A percentile compares a stretch with the other conserved stretches of the same genome.
These are phyloP conservation scores for Metarhizium brunneum DNA, from an alignment of 2,329 filamentous ascomycete genomes.

Conservation along the genomic window DNA sequence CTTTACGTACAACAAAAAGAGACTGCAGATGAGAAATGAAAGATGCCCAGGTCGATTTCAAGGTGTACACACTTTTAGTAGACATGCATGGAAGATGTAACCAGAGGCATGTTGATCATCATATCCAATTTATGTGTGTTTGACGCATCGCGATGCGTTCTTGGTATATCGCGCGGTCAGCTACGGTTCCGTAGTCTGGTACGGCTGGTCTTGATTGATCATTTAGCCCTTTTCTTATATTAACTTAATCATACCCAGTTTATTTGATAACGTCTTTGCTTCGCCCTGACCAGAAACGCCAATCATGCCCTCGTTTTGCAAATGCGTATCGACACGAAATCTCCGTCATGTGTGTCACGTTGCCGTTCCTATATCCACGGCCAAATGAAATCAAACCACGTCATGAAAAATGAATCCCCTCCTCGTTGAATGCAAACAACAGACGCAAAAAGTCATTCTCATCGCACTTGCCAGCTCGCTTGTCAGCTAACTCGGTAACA, in stretches of 20 bases:
- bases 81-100: background rate
- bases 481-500: constrained; percentile 70
- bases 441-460: constrained; percentile 86
- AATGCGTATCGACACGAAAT: background rate
- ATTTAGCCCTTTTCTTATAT: no score
- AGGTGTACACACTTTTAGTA: background rate
- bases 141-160: no score
- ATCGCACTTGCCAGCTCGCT: constrained; percentile 76
- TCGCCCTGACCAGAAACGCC: constrained; percentile 1
- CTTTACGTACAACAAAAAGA: background rate
- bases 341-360: background rate
- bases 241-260: no score
- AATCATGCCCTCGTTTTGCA: background rate
- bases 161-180: no score
- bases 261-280: background rate
- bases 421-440: constrained; percentile 74
- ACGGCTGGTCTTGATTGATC: no score
- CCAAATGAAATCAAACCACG: background rate
- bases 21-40: background rate
- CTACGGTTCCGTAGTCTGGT: no score
- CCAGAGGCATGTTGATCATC: background rate
- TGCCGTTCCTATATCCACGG: background rate
- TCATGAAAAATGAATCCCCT: constrained; percentile 85
- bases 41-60: background rate
- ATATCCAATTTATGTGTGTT: background rate